Evolutionary conservation across 805 yeast genomes (phyloP), one percentile per base, ranked within the genome.

Genomic region (Ogataea degrootiae): DNA sequence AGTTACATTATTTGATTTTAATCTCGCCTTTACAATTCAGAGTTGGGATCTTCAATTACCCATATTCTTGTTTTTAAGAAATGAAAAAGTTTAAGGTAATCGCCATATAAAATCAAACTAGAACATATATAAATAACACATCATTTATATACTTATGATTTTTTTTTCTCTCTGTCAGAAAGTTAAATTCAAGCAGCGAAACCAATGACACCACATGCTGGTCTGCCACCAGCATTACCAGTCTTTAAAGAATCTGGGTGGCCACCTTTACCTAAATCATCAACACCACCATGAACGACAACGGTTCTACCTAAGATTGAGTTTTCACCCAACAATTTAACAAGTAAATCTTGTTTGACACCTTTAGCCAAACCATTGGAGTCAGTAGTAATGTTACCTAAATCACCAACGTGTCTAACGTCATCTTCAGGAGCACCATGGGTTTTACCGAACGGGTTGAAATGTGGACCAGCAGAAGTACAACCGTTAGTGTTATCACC

Each of bases 401-500:
- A 76, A 71, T 94, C 99, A 72, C 99, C 99, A 63, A 85, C 94
- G 74, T 88, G 96, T 75, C 92, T 81, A 52, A 54, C 70, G 56
- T 77, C 82, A 60, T 85, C 96, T 61, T 80, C 80, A 71, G 96
- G 96, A 48, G 91, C 90, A 75, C 97, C 97, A 69, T 90, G 97
- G 57, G 80, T 80, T 77, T 86, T 85, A 53, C 80, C 77, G 68
- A 85, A 85, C 58, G 97, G 97, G 80, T 91, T 85, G 81, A 89
- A 90, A 75, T 91, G 97, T 50, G 97, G 96, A 66, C 97, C 97
- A 46, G 97, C 97, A 57, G 96, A 87, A 51, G 96, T 92, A 76
- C 99, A 94, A 58, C 99, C 99, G 70, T 94, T 94, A 73, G 99
- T 89, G 83, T 88, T 89, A 77, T 94, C 99, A 75, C 99, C 99